Conservation (phyloP, 2,329 filamentous ascomycete genomes). For the Aureobasidium sp. region DNA sequence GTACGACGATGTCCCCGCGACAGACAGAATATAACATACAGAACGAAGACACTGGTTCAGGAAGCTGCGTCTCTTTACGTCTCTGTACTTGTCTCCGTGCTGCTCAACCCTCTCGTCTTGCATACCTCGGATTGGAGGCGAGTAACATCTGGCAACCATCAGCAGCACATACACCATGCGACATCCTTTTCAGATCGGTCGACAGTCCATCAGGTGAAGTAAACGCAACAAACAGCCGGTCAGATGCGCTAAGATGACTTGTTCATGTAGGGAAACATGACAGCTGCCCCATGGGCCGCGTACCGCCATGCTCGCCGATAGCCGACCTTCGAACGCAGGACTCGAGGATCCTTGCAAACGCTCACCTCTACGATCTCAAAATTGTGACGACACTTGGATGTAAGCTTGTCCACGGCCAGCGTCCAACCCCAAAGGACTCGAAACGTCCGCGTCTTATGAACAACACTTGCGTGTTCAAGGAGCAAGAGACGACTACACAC, state of each 20-base stretch:
- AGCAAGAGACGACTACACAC: background rate
- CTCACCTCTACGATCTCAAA: background rate
- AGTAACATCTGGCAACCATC: background rate
- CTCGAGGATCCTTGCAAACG: background rate
- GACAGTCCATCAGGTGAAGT: background rate
- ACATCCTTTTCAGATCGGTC: background rate
- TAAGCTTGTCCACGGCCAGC: background rate
- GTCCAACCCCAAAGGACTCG: background rate
- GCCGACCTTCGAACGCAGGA: background rate
- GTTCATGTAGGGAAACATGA: background rate
- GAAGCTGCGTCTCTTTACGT: background rate
- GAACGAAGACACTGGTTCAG: background rate
- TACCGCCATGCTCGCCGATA: background rate
- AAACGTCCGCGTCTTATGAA: too few species aligned
- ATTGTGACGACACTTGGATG: too few species aligned
- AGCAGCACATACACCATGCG: background rate
- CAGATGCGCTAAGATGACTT: background rate
- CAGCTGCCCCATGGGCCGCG: background rate
- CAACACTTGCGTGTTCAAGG: background rate
- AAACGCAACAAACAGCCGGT: background rate
- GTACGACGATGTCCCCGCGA: background rate
- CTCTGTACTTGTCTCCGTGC: background rate
- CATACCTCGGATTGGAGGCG: background rate
- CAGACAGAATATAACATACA: background rate
- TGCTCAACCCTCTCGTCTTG: background rate